Conservation (phyloP, 805 yeast species). For the Saccharomyces kudriavzevii region DNA sequence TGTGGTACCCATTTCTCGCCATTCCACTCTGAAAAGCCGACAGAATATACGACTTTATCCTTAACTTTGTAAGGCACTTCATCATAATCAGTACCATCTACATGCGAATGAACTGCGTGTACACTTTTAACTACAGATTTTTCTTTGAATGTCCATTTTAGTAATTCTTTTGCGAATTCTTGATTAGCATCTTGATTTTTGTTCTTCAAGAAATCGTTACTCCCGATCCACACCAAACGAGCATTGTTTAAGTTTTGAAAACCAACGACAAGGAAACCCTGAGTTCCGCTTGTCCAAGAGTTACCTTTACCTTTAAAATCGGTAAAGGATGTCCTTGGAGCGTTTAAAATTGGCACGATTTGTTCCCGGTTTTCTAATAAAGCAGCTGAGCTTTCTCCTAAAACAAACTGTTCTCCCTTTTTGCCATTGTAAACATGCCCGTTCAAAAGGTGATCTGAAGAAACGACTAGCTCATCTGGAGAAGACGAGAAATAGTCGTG, state of each 20-base stretch:
- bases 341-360: slow-evolving; percentile 61
- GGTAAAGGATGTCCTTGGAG: slow-evolving; percentile 59
- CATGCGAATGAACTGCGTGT: slow-evolving; percentile 47
- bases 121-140: slow-evolving; percentile 53
- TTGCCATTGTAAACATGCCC: slow-evolving; percentile 3
- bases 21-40: slow-evolving; percentile 42
- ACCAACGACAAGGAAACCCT: slow-evolving; percentile 66
- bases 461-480: slow-evolving; percentile 4
- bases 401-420: slow-evolving; percentile 20
- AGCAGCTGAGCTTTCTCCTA: slow-evolving; percentile 53
- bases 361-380: slow-evolving; percentile 59
- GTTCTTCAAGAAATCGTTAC: slow-evolving; percentile 44
- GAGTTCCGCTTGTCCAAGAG: slow-evolving; percentile 74
- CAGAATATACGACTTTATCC: slow-evolving; percentile 54
- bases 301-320: slow-evolving; percentile 48
- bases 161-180: slow-evolving; percentile 38
- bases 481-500: slow-evolving; percentile 52
- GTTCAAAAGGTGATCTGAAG: slow-evolving; percentile 11
- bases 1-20: slow-evolving; percentile 66
- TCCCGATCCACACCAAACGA: slow-evolving; percentile 77
- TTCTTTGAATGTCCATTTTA: slow-evolving; percentile 70
- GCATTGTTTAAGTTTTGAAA: slow-evolving; percentile 76
- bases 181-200: slow-evolving; percentile 27
- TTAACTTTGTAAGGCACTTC: slow-evolving; percentile 57
- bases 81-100: slow-evolving; percentile 36